Evolutionary conservation across 768 basidiomycete species (phyloP).

Genomic region (Boletus barrowsii): DNA sequence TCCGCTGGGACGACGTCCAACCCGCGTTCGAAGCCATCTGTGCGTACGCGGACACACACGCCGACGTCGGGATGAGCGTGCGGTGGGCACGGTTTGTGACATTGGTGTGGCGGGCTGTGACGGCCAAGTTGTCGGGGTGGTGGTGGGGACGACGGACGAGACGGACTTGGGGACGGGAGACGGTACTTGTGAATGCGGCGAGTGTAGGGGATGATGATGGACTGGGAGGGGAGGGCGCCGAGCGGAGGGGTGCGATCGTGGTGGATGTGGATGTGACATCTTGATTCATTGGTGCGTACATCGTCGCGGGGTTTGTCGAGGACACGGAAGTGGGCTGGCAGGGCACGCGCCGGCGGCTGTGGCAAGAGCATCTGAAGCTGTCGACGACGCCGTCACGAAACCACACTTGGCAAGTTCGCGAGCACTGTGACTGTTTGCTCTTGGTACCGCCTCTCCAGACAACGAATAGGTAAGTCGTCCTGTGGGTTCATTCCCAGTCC

Average conservation of each 20-base stretch:
- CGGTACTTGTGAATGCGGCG: conserved; percentile 35
- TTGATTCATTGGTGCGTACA: background rate
- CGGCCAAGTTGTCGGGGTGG: conserved; percentile 1
- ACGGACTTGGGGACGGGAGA: conserved; percentile 13
- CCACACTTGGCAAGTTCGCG: background rate
- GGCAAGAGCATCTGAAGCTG: too few species aligned
- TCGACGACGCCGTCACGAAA: too few species aligned
- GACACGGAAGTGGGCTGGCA: background rate
- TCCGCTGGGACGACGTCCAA: conserved; percentile 34
- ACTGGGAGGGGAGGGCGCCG: conserved; percentile 6
- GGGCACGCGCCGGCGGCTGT: background rate
- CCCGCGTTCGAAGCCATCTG: conserved; percentile 29
- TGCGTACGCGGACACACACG: background rate
- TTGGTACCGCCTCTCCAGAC: background rate
- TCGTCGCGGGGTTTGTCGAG: background rate
- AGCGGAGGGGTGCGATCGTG: conserved; percentile 27
- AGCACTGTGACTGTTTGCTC: background rate
- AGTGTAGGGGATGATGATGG: conserved; percentile 15
- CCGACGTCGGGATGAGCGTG: conserved; percentile 6
- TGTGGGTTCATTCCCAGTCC: background rate
- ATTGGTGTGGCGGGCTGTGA: conserved; percentile 11
- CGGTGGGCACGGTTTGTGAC: conserved; percentile 13
- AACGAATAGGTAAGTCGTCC: background rate
- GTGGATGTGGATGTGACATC: conserved; percentile 21
- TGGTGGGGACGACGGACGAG: conserved; percentile 9